Percentiles rank a stretch among this genome's conserved stretches.
These are phyloP conservation scores for Paxillus involutus DNA, from an alignment of 768 basidiomycete species.

Conservation along the genomic window DNA sequence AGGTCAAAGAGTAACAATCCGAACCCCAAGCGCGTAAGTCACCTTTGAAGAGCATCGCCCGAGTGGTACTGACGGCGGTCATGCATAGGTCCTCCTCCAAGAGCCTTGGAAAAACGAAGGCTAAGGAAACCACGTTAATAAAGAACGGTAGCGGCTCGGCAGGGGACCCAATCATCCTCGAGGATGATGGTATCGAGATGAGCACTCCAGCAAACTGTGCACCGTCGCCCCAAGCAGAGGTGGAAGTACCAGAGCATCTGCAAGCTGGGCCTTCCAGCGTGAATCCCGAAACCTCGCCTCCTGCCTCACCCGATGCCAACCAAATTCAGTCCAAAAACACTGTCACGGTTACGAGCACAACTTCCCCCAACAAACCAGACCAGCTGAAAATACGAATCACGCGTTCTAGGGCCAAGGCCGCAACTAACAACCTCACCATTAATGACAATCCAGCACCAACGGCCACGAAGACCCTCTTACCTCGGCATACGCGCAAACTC, in stretches of 20 bases:
- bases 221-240: not conserved
- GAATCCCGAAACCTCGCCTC: not conserved
- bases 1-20: not conserved
- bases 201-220: not conserved
- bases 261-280: not conserved
- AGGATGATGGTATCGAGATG: not conserved
- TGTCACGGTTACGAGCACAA: no score
- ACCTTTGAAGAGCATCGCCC: not conserved
- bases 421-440: no score
- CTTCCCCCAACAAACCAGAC: no score
- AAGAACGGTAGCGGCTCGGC: not conserved
- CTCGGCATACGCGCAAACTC: constrained; percentile 2
- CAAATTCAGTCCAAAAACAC: not conserved
- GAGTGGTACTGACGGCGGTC: not conserved
- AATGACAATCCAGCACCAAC: not conserved
- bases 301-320: not conserved
- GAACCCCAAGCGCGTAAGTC: not conserved
- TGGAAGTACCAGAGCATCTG: not conserved
- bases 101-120: not conserved
- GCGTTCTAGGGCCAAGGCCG: not conserved
- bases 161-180: not conserved
- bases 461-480: not conserved
- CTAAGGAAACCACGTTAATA: not conserved
- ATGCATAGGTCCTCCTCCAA: not conserved
- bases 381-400: not conserved